phyloP scores from a whole-genome alignment of 2,329 filamentous ascomycete genomes.

The Catunica adiposa region DNA sequence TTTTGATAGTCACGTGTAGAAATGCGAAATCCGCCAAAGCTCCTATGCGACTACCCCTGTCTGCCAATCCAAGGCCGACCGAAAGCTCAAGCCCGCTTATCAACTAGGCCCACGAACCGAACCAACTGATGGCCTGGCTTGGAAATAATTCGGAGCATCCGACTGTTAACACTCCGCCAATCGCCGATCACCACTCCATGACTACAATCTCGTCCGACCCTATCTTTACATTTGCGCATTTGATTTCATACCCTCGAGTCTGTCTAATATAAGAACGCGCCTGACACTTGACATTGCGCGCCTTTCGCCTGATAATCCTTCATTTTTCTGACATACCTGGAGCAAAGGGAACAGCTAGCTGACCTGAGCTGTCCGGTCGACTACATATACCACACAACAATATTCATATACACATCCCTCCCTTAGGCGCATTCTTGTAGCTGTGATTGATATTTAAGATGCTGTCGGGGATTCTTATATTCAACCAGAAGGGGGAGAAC shows the following conservation, averaged over 20 bases:
- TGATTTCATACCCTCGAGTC: no score
- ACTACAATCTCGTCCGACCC: no score
- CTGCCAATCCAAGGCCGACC: not conserved
- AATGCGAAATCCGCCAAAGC: not conserved
- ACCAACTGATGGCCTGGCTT: not conserved
- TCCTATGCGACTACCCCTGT: not conserved
- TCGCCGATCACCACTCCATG: not conserved
- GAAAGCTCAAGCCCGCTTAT: not conserved
- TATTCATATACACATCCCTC: not conserved
- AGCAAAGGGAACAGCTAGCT: not conserved
- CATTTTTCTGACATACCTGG: not conserved
- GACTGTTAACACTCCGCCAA: not conserved
- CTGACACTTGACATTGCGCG: not conserved
- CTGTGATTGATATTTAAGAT: constrained; percentile 30
- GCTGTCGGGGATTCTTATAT: constrained; percentile 93
- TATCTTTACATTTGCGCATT: no score
- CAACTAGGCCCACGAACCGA: not conserved
- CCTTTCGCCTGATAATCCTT: not conserved
- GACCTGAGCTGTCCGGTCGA: not conserved
- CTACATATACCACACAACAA: not conserved
- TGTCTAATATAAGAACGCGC: not conserved
- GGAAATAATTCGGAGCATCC: not conserved
- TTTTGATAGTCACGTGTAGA: not conserved
- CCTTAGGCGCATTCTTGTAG: not conserved
- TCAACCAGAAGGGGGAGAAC: constrained; percentile 99